Conservation (phyloP, 2,329 filamentous ascomycete species). For the Colletotrichum sansevieriae region DNA sequence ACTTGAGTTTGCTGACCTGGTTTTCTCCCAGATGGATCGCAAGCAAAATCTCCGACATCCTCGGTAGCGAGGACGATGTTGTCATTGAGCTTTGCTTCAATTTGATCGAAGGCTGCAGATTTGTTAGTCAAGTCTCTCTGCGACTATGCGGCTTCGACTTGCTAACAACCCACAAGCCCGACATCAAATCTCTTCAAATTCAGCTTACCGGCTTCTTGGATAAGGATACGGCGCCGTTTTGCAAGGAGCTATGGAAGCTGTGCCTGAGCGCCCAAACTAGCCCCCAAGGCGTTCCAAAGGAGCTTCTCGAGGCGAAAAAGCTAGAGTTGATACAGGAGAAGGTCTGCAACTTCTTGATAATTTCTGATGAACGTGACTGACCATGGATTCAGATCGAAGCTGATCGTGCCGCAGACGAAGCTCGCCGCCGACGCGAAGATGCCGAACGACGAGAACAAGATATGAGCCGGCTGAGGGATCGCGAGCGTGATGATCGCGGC, state of each 20-base stretch:
- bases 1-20: slow-evolving; percentile 22
- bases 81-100: slow-evolving; percentile 87
- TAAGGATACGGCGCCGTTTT: slow-evolving; percentile 89
- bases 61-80: slow-evolving; percentile 95
- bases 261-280: slow-evolving; percentile 91
- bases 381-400: slow-evolving; percentile 75
- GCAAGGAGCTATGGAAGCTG: slow-evolving; percentile 93
- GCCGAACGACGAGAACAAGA: slow-evolving; percentile 80
- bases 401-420: slow-evolving; percentile 83
- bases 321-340: slow-evolving; percentile 94
- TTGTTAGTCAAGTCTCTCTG: slow-evolving; percentile 66
- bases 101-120: slow-evolving; percentile 78
- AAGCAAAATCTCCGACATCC: slow-evolving; percentile 84
- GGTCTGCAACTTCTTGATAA: slow-evolving; percentile 61
- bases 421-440: slow-evolving; percentile 77
- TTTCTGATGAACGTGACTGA: slow-evolving; percentile 22
- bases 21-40: slow-evolving; percentile 84
- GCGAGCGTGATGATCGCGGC: slow-evolving; percentile 68
- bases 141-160: slow-evolving; percentile 7
- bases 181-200: slow-evolving; percentile 96
- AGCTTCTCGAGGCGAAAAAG: slow-evolving; percentile 96
- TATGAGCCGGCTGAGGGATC: slow-evolving; percentile 75
- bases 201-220: slow-evolving; percentile 95
- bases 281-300: slow-evolving; percentile 91
- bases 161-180: slow-evolving; percentile 72